Evolutionary conservation across 768 basidiomycete species (phyloP).

Genomic region (Russula griseocarnosa): DNA sequence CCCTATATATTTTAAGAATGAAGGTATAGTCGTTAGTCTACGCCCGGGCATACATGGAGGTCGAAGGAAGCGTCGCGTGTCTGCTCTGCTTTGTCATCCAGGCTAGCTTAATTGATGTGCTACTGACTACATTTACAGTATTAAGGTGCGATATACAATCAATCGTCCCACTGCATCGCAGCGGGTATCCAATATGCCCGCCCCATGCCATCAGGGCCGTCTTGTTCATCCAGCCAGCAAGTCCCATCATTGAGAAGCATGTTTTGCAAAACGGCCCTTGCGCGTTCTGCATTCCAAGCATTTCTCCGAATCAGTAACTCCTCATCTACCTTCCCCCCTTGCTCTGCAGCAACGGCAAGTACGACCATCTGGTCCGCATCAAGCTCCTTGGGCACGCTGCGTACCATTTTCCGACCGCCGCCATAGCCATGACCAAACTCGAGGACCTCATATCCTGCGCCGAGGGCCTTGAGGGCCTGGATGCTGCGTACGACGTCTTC

Average conservation of each 20-base stretch:
- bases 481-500: constrained; percentile 83
- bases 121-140: not conserved
- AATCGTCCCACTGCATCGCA: constrained; percentile 80
- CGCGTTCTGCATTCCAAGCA: constrained; percentile 78
- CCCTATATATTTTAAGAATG: constrained; percentile 28
- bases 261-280: constrained; percentile 75
- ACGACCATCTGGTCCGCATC: constrained; percentile 86
- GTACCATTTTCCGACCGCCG: constrained; percentile 63
- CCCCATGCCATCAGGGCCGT: constrained; percentile 46
- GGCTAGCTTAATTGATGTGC: not conserved
- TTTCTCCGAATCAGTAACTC: constrained; percentile 53
- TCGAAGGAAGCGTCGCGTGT: not conserved
- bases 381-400: constrained; percentile 85
- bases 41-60: constrained; percentile 11
- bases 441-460: constrained; percentile 87
- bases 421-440: constrained; percentile 61
- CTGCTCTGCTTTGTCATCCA: constrained; percentile 16
- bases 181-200: constrained; percentile 85
- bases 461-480: constrained; percentile 80
- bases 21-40: not conserved
- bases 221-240: constrained; percentile 94
- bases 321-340: constrained; percentile 67
- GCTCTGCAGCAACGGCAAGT: constrained; percentile 64
- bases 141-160: constrained; percentile 22
- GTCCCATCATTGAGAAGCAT: constrained; percentile 88